Evolutionary conservation across 2,329 filamentous ascomycete species (phyloP).

Genomic region (Bertia moriformis): DNA sequence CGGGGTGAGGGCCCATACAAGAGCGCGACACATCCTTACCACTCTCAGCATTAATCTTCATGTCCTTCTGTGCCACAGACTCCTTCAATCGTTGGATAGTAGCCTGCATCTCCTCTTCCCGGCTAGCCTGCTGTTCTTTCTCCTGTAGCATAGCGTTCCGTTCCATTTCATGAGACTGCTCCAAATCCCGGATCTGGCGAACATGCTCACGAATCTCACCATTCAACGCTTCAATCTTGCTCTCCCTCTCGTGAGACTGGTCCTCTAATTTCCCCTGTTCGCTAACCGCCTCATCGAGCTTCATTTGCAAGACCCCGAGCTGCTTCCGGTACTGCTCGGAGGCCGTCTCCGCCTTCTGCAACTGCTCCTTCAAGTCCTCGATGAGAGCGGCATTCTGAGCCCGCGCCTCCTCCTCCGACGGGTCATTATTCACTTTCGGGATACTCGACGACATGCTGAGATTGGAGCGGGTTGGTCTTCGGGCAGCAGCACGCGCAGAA

Average conservation of each 20-base stretch:
- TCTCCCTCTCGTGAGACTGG: slow-evolving; percentile 70
- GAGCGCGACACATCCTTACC: slow-evolving; percentile 40
- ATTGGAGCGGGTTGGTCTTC: not conserved
- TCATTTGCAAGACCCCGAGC: slow-evolving; percentile 67
- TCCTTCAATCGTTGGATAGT: slow-evolving; percentile 89
- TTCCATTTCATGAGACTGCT: slow-evolving; percentile 84
- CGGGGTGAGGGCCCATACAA: slow-evolving; percentile 2
- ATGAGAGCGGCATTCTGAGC: slow-evolving; percentile 67
- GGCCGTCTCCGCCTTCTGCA: slow-evolving; percentile 64
- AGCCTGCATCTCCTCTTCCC: slow-evolving; percentile 79
- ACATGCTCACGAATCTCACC: slow-evolving; percentile 75
- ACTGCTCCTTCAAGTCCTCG: slow-evolving; percentile 70
- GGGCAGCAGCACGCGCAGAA: not conserved
- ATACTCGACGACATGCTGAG: slow-evolving; percentile 1
- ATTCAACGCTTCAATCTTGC: slow-evolving; percentile 64
- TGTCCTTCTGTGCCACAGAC: slow-evolving; percentile 62
- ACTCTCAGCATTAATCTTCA: slow-evolving; percentile 36
- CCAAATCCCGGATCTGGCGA: slow-evolving; percentile 77
- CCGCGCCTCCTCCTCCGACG: slow-evolving; percentile 53
- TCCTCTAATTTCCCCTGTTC: slow-evolving; percentile 84
- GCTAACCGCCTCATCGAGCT: slow-evolving; percentile 68
- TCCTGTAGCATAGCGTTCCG: slow-evolving; percentile 76
- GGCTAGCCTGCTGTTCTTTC: slow-evolving; percentile 71
- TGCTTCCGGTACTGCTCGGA: slow-evolving; percentile 76
- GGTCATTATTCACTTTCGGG: not conserved